Conservation (phyloP, 805 yeast species). For the Lipomyces japonicus region DNA sequence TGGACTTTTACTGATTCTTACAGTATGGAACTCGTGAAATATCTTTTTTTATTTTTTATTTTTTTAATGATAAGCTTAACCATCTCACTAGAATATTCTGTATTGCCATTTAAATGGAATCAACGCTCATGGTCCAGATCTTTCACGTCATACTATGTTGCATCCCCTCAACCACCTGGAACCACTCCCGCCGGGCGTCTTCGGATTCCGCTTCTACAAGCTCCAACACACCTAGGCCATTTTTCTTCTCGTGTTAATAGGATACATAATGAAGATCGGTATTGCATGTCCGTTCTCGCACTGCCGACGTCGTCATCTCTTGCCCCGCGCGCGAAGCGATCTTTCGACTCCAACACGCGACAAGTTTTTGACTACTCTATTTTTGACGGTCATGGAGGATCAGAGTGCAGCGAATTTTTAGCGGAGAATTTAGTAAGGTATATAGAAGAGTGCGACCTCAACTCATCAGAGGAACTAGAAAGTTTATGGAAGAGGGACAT, state of each 20-base stretch:
- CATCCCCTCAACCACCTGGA: neutral
- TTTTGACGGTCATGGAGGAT: conserved; percentile 95
- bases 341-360: conserved; percentile 14
- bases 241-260: conserved; percentile 71
- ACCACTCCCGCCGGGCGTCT: conserved; percentile 9
- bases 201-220: conserved; percentile 55
- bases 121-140: neutral
- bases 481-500: conserved; percentile 54
- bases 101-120: too few species aligned
- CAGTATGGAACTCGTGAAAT: too few species aligned
- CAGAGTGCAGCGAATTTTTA: conserved; percentile 63
- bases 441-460: conserved; percentile 46
- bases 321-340: conserved; percentile 29
- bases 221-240: conserved; percentile 79
- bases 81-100: too few species aligned
- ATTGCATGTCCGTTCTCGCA: conserved; percentile 58
- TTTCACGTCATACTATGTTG: conserved; percentile 3
- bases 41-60: too few species aligned
- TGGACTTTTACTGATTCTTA: too few species aligned
- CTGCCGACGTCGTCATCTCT: conserved; percentile 40
- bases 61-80: too few species aligned
- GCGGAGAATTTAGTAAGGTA: conserved; percentile 49
- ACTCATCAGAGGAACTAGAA: conserved; percentile 44
- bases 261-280: conserved; percentile 74
- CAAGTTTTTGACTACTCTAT: conserved; percentile 66